Base-by-base conservation (phyloP, 768 basidiomycete species). In the Russula earlei region DNA sequence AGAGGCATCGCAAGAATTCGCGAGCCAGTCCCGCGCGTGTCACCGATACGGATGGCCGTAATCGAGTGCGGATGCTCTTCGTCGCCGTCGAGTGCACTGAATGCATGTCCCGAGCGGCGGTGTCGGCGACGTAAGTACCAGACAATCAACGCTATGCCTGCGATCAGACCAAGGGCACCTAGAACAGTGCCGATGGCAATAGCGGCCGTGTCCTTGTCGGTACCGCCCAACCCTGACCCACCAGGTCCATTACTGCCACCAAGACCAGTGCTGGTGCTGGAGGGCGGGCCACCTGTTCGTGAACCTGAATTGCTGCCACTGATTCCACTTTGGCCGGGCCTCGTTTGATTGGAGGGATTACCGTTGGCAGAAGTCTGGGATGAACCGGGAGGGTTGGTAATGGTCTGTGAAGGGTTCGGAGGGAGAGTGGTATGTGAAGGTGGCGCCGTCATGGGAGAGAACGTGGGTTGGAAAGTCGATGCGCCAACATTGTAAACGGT, bases 181-280 rank as follows among this genome's bases (percentile, higher is more conserved):
- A 92, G 72, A 0, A 77, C 70, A 4, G 80, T 73, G 11, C 85
- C 85, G 6, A 91, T 67, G 2, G 77, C 79, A 63, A 90, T 81
- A 3, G 76, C 77, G 0, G 74, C 71, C 5, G 38, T 64, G 65
- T 63, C 61, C 33, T 52, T 53, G 11, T 44, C 24, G 29, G 40
- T 14, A 24, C 25, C 14, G 36, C 27, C 24, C 19, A 7, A 0
- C 14, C 0, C 5, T 40, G n/a, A 8, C 11, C 12, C n/a, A n/a
- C 6, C 55, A 20, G 52, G 54, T 10, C 66, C 63, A 49, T 56
- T 4, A 1, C 19, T 6, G 1, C 9, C 45, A 20, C 45, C 37
- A 4, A 34, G 44, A 55, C 54, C 33, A 57, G 51, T 15, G 52
- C 58, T 11, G 58, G 55, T 37, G 65, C 64, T 24, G 2, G 52